Evolutionary conservation across 495 filamentous ascomycete genomes (phyloP).

Genomic region (Penicillium taxi): DNA sequence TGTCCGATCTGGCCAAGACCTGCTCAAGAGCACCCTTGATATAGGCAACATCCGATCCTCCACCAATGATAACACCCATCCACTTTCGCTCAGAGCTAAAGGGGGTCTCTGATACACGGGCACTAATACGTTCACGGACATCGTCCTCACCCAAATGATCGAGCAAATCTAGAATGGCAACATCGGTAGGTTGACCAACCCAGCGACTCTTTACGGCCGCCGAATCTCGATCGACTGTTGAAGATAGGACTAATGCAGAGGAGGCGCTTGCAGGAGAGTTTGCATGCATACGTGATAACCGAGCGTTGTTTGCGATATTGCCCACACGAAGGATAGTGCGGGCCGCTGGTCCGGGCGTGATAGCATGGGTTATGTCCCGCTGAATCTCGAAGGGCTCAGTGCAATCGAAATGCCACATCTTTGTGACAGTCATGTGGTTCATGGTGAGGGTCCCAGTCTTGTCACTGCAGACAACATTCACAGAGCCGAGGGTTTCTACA

Average conservation of each 20-base stretch:
- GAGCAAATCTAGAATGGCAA: slow-evolving; percentile 86
- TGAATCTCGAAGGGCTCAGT: slow-evolving; percentile 63
- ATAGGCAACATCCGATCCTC: slow-evolving; percentile 65
- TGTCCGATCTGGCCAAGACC: slow-evolving; percentile 78
- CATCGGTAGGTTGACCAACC: slow-evolving; percentile 95
- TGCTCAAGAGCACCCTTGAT: slow-evolving; percentile 92
- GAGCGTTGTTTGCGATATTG: slow-evolving; percentile 93
- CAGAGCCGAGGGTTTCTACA: slow-evolving; percentile 94
- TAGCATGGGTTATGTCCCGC: slow-evolving; percentile 53
- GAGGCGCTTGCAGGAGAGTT: slow-evolving; percentile 59
- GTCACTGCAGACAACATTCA: slow-evolving; percentile 97
- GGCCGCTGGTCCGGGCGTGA: slow-evolving; percentile 60
- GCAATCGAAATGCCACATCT: slow-evolving; percentile 87
- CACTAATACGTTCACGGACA: slow-evolving; percentile 73
- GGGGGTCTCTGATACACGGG: slow-evolving; percentile 72
- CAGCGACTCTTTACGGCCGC: slow-evolving; percentile 69
- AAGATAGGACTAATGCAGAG: slow-evolving; percentile 68
- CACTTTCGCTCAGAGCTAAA: slow-evolving; percentile 98
- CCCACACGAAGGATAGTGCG: slow-evolving; percentile 77
- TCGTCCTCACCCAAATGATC: slow-evolving; percentile 88
- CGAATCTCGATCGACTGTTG: slow-evolving; percentile 57
- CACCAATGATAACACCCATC: slow-evolving; percentile 90
- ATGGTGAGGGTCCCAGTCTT: slow-evolving; percentile 95
- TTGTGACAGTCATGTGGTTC: slow-evolving; percentile 97
- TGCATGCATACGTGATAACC: slow-evolving; percentile 54